Evolutionary conservation across 768 basidiomycete species (phyloP), one percentile per base, ranked within the genome.

Genomic region (Crassisporium funariophilum): DNA sequence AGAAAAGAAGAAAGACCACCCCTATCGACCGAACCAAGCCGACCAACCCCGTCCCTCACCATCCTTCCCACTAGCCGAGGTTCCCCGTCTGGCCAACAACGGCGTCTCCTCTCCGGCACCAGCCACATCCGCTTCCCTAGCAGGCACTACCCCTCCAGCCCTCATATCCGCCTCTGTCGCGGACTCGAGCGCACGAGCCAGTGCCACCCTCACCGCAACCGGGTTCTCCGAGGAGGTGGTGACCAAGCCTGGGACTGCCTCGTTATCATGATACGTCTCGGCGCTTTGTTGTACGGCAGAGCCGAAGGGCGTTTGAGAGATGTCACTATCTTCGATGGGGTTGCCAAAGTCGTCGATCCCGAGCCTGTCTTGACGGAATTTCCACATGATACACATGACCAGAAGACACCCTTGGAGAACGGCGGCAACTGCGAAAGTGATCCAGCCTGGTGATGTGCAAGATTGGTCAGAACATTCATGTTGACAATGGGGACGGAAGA

Each of bases 311-410:
- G 37, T n/a, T 20, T 16, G 15, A 66, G 40, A 7, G n/a, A n/a
- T n/a, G n/a, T n/a, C n/a, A n/a, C n/a, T n/a, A n/a, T n/a, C n/a
- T n/a, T n/a, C n/a, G n/a, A n/a, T n/a, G n/a, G 83, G 78, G 29
- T 77, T 73, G 1, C 95, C 95, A 58, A 97, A 98, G 66, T 98
- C 95, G 61, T 98, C 91, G 40, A 98, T 79, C 12, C 82, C 80
- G 13, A 91, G 76, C 29, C 72, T 69, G 39, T 66, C 74, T 60
- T 98, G 95, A 11, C 95, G 79, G 24, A 81, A 54, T 65, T 87
- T 92, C 89, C 92, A 98, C 6, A 76, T 55, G 9, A 97, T 62
- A 59, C 97, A 99, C 83, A 98, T 88, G 47, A 77, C 62, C 48
- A 98, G 77, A 6, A 98, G 78, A 25, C 71, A 74, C 1, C 82